phyloP scores from a whole-genome alignment of 139 green algal genomes.

The Closterium sp. region DNA sequence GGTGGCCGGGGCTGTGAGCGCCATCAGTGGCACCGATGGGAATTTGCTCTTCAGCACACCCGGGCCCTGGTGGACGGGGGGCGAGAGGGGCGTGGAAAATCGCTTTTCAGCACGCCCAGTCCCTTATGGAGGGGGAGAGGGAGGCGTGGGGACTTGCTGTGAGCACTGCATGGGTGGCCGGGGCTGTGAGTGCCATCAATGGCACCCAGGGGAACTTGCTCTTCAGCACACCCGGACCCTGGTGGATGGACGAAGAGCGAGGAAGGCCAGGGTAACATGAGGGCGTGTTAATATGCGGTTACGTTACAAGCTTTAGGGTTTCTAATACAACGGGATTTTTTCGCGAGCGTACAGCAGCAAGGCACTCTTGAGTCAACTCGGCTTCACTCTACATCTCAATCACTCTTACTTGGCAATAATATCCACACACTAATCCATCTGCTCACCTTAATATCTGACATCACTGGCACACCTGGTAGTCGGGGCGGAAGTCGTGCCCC shows the following conservation, averaged over 20 bases:
- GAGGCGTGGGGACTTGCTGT: background rate
- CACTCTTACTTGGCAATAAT: no score
- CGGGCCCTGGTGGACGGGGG: constrained; percentile 18
- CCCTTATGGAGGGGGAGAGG: constrained; percentile 8
- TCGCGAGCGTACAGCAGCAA: no score
- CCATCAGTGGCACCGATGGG: constrained; percentile 60
- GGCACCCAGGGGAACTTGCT: constrained; percentile 60
- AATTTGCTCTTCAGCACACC: constrained; percentile 60
- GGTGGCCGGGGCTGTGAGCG: constrained; percentile 77
- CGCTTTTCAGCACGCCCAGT: constrained; percentile 49
- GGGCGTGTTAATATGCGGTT: background rate
- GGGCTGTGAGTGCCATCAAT: constrained; percentile 73
- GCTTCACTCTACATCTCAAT: background rate
- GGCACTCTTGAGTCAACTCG: background rate
- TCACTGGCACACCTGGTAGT: constrained; percentile 65
- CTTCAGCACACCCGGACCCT: constrained; percentile 54
- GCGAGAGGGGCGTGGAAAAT: no score
- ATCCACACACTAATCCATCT: no score
- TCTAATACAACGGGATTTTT: background rate
- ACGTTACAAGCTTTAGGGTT: background rate
- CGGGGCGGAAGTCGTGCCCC: constrained; percentile 80
- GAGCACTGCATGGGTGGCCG: constrained; percentile 68
- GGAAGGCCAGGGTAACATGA: background rate
- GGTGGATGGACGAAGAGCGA: background rate
- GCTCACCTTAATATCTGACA: no score